A percentile compares a stretch with the other conserved stretches of the same genome.
Conservation (phyloP, 31 red algal species). For the Asparagopsis taxiformis region DNA sequence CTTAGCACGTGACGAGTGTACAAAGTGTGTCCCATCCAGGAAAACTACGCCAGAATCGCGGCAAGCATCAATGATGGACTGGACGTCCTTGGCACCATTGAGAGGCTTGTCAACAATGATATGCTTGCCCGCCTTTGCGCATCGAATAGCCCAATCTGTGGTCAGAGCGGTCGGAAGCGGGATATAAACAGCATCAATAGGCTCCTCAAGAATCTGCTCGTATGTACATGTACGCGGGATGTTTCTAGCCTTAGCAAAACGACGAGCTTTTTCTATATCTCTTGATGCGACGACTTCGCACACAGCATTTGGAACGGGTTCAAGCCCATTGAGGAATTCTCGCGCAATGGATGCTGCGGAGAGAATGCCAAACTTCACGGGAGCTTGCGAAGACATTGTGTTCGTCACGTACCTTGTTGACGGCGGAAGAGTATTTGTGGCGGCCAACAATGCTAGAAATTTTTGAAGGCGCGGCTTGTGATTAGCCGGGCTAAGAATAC, state of each 20-base stretch:
- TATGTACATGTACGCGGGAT: conserved; percentile 34
- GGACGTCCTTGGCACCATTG: conserved; percentile 4
- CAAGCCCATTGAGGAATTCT: conserved; percentile 24
- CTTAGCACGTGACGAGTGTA: conserved; percentile 43
- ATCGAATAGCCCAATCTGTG: conserved; percentile 50
- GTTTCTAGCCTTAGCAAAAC: conserved; percentile 18
- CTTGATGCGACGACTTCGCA: conserved; percentile 43
- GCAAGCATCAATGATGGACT: conserved; percentile 40
- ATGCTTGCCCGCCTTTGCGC: conserved; percentile 59
- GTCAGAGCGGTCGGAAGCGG: conserved; percentile 65
- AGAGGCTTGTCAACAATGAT: conserved; percentile 75
- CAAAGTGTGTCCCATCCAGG: conserved; percentile 74
- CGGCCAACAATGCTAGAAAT: too few species aligned
- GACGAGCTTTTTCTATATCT: conserved; percentile 18
- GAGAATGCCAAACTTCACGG: conserved; percentile 49
- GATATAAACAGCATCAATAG: conserved; percentile 72
- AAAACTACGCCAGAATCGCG: conserved; percentile 40
- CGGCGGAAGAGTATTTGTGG: too few species aligned
- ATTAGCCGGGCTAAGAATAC: too few species aligned
- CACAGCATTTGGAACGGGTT: neutral
- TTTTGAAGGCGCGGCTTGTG: too few species aligned
- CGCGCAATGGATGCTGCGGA: conserved; percentile 47
- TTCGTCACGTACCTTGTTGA: too few species aligned
- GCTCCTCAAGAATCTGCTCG: conserved; percentile 33
- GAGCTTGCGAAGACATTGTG: too few species aligned